Base-by-base conservation (phyloP, 2,329 filamentous ascomycete genomes). In the Ophiostoma sp. region DNA sequence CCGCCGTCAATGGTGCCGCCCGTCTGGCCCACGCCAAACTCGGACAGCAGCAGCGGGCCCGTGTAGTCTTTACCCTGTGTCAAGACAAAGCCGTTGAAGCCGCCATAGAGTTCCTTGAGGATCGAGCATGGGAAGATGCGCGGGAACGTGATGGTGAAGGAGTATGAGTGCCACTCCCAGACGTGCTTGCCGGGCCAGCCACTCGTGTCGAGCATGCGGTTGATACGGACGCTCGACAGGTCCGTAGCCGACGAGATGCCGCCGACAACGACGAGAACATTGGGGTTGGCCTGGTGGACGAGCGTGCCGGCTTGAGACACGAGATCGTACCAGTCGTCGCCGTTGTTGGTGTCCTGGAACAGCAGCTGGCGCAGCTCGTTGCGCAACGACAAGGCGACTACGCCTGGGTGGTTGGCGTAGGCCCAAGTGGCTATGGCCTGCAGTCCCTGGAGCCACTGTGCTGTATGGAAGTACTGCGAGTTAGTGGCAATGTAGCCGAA, bases 131-230 rank as follows among this genome's bases (percentile, higher is more conserved):
- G 81, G 39, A 83, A 79, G 36, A 79, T 75, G 74, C 83, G 78
- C 25, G 82, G 82, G 75, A 83, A 86, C 3, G 83, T 86, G 15
- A 86, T 82, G 33, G 86, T 87, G 80, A 87, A 89, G 74, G 81
- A 82, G 82, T 90, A 90, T 39, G 85, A 83, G 80, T 90, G 88
- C 77, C 87, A 84, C 80, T 90, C 88, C 87, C 87, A 90, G 15
- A 89, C 87, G 76, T 87, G 83, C 80, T 90, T 90, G 55, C 81
- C 82, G 7, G 76, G 73, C 84, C 85, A 87, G 12, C 78, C 81
- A 3, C 79, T 79, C 63, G 82, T 84, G 78, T 87, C 84, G 72
- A 89, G 82, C 57, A 73, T 70, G 73, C 75, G 74, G 63, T 77
- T 78, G 45, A 74, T 76, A 39, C 82, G 79, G 45, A 88, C 75